Conservation (phyloP, 164 flowering plant genomes). For the Buxus sempervirens region DNA sequence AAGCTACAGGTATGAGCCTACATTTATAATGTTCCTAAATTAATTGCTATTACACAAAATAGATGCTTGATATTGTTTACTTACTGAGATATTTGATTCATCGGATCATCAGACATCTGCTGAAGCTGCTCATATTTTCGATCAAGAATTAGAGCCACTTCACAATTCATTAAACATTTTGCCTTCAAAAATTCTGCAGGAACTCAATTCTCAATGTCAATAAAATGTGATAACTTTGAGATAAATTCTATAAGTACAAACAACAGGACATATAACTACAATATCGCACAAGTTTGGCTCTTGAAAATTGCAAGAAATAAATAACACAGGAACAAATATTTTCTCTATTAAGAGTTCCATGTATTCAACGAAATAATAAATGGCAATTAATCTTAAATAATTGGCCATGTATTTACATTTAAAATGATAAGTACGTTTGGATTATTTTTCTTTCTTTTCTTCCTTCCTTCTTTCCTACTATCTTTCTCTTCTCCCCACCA, state of each 20-base stretch:
- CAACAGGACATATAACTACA: not conserved
- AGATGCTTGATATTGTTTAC: constrained; percentile 19
- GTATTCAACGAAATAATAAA: too few relatives aligned
- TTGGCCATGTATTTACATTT: too few relatives aligned
- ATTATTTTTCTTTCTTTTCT: too few relatives aligned
- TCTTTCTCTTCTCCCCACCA: too few relatives aligned
- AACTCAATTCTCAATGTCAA: not conserved
- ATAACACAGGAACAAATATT: not conserved
- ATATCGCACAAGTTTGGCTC: not conserved
- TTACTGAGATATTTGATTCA: constrained; percentile 92
- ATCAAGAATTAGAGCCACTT: constrained; percentile 92
- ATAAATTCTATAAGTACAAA: not conserved
- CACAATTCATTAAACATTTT: constrained; percentile 96
- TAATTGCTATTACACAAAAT: not conserved
- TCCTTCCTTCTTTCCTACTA: too few relatives aligned
- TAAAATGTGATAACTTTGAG: not conserved
- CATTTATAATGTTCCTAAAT: not conserved
- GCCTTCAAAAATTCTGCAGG: constrained; percentile 87
- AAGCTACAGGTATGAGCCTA: not conserved
- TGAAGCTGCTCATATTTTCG: constrained; percentile 90
- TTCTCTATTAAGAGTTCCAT: too few relatives aligned
- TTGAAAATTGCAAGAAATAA: not conserved
- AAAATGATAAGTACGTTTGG: too few relatives aligned
- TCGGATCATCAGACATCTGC: constrained; percentile 83
- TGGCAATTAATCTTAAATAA: too few relatives aligned